Conservation (phyloP, 345 rosid genomes). For the Brassica juncea region DNA sequence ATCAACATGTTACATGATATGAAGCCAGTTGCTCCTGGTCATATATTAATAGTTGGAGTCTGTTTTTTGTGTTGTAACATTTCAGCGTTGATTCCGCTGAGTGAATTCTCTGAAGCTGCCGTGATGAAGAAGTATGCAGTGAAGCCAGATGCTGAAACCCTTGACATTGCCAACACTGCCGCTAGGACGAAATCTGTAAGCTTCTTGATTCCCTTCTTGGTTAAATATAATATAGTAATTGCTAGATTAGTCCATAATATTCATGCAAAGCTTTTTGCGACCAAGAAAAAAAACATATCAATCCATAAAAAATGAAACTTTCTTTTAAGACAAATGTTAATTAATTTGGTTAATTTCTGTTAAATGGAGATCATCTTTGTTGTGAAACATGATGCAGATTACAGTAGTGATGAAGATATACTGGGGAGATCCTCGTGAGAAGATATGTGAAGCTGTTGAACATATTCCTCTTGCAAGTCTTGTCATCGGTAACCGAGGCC, state of each 20-base stretch:
- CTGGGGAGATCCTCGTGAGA: conserved; percentile 90
- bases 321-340: conserved; percentile 1
- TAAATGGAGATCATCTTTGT: neutral
- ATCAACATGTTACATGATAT: neutral
- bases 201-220: neutral
- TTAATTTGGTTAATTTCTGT: neutral
- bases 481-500: conserved; percentile 84
- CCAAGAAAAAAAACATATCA: neutral
- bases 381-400: conserved; percentile 28
- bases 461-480: conserved; percentile 67
- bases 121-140: conserved; percentile 73
- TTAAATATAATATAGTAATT: neutral
- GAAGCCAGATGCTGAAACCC: conserved; percentile 68
- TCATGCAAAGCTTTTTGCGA: neutral
- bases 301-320: neutral
- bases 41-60: conserved; percentile 8
- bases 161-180: conserved; percentile 61
- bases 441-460: conserved; percentile 76
- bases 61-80: neutral
- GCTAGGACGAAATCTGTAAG: conserved; percentile 58
- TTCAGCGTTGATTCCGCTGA: conserved; percentile 71
- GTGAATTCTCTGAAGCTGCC: conserved; percentile 57
- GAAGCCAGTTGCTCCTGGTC: neutral
- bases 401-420: conserved; percentile 66
- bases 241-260: neutral